Evolutionary conservation across 495 filamentous ascomycete species (phyloP).

Genomic region (Penicillium pulvis): DNA sequence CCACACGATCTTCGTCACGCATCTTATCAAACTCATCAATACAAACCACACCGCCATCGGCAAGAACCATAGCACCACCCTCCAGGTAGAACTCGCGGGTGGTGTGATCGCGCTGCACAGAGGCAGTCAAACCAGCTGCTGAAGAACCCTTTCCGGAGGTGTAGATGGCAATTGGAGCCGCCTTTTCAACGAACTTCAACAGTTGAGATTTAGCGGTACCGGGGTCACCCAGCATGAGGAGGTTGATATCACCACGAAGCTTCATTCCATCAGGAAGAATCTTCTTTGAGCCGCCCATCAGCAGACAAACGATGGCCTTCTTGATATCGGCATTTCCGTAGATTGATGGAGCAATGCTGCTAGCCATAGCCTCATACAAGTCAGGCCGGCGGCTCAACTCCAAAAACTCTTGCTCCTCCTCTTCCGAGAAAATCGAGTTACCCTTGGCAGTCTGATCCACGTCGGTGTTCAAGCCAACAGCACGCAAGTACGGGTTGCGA

Average conservation of each 20-base stretch:
- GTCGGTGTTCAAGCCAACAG: conserved; percentile 89
- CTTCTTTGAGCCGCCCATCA: conserved; percentile 97
- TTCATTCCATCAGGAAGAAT: conserved; percentile 99
- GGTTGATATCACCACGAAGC: conserved; percentile 97
- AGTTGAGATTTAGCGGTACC: conserved; percentile 98
- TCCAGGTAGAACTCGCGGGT: conserved; percentile 98
- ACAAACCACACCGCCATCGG: conserved; percentile 96
- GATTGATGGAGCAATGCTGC: conserved; percentile 96
- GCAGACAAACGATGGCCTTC: conserved; percentile 94
- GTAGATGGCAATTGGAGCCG: conserved; percentile 96
- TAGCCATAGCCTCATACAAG: conserved; percentile 84
- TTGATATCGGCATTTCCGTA: conserved; percentile 97
- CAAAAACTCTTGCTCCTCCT: conserved; percentile 96
- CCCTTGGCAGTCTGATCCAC: conserved; percentile 90
- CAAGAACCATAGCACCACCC: conserved; percentile 98
- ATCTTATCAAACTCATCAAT: conserved; percentile 99
- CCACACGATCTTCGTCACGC: conserved; percentile 97
- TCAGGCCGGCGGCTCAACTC: conserved; percentile 90
- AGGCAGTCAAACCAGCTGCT: conserved; percentile 96
- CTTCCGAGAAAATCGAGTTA: conserved; percentile 81
- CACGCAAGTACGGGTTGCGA: conserved; percentile 93
- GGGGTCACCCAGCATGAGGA: conserved; percentile 93
- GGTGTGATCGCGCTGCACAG: conserved; percentile 87
- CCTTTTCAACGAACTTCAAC: conserved; percentile 97
- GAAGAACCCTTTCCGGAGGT: conserved; percentile 99